Conservation (phyloP, 1,284 basidiomycete species). For the Psilocybe mexicana region DNA sequence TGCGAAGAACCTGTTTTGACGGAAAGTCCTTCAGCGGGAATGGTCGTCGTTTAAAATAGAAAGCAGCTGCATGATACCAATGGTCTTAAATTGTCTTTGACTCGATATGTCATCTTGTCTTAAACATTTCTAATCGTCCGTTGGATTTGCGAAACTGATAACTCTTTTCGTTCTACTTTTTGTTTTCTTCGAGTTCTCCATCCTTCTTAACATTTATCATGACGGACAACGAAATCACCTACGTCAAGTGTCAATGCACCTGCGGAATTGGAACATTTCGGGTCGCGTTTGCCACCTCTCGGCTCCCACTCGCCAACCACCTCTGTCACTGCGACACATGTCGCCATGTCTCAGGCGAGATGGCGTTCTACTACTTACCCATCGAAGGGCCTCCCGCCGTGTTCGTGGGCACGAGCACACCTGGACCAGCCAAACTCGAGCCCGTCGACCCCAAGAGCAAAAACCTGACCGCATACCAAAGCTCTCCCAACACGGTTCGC, state of each 20-base stretch:
- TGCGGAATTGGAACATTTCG: conserved; percentile 23
- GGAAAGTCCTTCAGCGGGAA: neutral
- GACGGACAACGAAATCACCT: conserved; percentile 1
- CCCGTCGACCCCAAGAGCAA: conserved; percentile 11
- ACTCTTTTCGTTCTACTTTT: neutral
- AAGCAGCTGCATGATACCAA: neutral
- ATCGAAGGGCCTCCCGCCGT: conserved; percentile 13
- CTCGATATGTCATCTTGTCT: neutral
- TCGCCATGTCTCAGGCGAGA: conserved; percentile 26
- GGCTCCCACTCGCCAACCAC: conserved; percentile 19
- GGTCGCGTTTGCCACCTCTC: conserved; percentile 19
- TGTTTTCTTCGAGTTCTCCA: no score
- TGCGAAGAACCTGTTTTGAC: neutral
- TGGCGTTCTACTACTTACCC: conserved; percentile 22
- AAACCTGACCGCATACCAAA: conserved; percentile 21
- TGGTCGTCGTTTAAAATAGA: neutral
- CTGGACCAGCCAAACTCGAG: neutral
- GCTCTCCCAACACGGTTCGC: conserved; percentile 14
- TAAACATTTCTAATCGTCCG: neutral
- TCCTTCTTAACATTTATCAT: neutral
- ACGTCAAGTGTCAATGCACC: conserved; percentile 23
- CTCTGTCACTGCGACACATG: conserved; percentile 30
- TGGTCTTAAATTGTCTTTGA: neutral
- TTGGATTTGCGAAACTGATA: neutral
- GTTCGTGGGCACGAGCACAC: neutral